Evolutionary conservation across 2,329 filamentous ascomycete species (phyloP).

Genomic region (Mollisia scopiformis): DNA sequence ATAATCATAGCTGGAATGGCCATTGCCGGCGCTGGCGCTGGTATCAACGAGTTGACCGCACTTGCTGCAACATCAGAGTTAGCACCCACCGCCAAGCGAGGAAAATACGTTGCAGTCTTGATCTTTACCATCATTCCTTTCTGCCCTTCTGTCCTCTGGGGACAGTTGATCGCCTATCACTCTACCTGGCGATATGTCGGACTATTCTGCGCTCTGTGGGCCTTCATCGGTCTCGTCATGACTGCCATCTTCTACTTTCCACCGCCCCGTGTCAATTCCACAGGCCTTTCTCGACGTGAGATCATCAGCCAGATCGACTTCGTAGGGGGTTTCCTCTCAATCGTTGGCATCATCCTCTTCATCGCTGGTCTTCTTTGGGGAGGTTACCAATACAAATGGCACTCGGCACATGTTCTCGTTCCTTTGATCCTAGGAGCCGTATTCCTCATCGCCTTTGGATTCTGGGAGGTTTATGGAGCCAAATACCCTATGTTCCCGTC

Average conservation of each 20-base stretch:
- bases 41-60: conserved; percentile 69
- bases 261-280: conserved; percentile 47
- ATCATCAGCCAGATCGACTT: conserved; percentile 52
- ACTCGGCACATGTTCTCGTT: conserved; percentile 55
- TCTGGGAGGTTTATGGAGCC: conserved; percentile 56
- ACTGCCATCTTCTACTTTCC: conserved; percentile 56
- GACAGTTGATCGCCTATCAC: conserved; percentile 54
- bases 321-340: conserved; percentile 52
- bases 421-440: conserved; percentile 54
- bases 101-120: conserved; percentile 59
- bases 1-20: too few species aligned
- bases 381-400: conserved; percentile 58
- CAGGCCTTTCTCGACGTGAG: conserved; percentile 40
- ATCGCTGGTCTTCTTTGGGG: conserved; percentile 59
- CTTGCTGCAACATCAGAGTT: conserved; percentile 70
- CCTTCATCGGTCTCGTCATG: conserved; percentile 53
- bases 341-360: conserved; percentile 52
- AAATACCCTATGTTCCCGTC: conserved; percentile 48
- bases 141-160: conserved; percentile 62
- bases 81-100: conserved; percentile 66
- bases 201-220: conserved; percentile 54
- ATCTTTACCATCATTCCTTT: conserved; percentile 65
- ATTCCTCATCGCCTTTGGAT: conserved; percentile 50
- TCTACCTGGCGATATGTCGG: conserved; percentile 57
- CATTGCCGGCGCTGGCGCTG: conserved; percentile 66